Evolutionary conservation across 176 grass and related monocot species (phyloP), one percentile per base, ranked within the genome.

Genomic region (Musa itinerans): DNA sequence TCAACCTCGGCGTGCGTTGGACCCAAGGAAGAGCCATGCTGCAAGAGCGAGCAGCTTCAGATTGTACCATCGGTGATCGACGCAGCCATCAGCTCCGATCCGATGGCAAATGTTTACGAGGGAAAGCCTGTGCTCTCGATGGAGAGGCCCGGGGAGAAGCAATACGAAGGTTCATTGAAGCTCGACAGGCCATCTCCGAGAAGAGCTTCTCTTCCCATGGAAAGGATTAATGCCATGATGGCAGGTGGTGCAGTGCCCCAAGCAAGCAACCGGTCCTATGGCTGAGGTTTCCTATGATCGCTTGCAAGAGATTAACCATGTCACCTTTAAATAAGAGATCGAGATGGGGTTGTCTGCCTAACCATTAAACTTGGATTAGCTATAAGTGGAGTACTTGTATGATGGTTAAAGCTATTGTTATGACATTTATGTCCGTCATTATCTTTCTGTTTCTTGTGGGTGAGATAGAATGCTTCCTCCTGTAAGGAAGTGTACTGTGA

Each of bases 221-320:
- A 91, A 70, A 87, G 86, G 73, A 85, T 89, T 65, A 88, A 73
- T 27, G 83, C 87, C 57, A 85, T 92, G 90, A 87, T 97, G 61
- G 79, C 80, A 43, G 79, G 84, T 24, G 54, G 79, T 7, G 57
- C 71, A 3, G 71, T 82, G 76, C 61, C 65, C 16, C 80, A 74
- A 81, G 74, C 78, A 22, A 88, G 88, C 77, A 95, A 95, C 68
- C 49, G 92, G 63, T 95, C 92, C 53, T 94, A 94, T 65, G 90
- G 95, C 61, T 94, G 78, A 86, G 62, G 63, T 71, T 72, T 43
- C 34, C 34, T 0, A 43, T 5, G 34, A 6, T 6, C 34, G 34
- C 34, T 43, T 43, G 34, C 34, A 43, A 43, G 34, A 43, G 34
- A 43, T 43, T 43, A 43, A 43, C 34, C 20, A 26, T 17, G 62